Percentiles rank a stretch among this genome's conserved stretches.
Conservation (phyloP, 2,329 filamentous ascomycete species). For the Ophiostoma ulmi region DNA sequence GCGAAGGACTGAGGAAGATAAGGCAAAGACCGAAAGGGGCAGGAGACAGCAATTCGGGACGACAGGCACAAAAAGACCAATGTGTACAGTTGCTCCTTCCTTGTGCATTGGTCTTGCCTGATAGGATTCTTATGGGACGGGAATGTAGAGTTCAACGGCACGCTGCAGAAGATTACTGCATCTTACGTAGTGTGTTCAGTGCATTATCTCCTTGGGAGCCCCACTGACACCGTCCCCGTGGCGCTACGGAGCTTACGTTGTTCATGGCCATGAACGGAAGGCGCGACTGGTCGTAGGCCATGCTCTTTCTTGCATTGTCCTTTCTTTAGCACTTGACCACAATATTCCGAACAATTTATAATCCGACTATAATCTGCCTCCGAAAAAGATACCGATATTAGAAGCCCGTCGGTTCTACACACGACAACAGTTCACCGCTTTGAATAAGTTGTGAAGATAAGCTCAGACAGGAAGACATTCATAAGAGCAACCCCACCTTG, state of each 20-base stretch:
- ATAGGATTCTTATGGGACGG: neutral
- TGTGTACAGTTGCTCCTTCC: slow-evolving; percentile 4
- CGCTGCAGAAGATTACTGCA: neutral
- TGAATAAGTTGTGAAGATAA: neutral
- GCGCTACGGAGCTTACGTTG: slow-evolving; percentile 2
- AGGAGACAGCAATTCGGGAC: neutral
- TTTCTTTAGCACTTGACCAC: neutral
- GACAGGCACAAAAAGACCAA: neutral
- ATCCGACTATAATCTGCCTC: neutral
- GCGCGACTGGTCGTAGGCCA: neutral
- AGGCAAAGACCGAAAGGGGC: neutral
- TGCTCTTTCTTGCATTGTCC: neutral
- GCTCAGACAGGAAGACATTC: neutral
- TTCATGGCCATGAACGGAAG: neutral
- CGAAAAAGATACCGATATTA: too few species aligned
- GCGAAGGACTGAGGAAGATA: neutral
- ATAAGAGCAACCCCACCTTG: neutral
- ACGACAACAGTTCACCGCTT: neutral
- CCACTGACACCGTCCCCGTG: neutral
- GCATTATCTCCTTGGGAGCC: neutral
- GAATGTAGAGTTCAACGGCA: neutral
- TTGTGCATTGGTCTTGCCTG: slow-evolving; percentile 2
- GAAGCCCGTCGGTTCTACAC: too few species aligned
- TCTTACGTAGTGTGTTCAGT: neutral
- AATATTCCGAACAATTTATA: neutral